Evolutionary conservation across 805 yeast genomes (phyloP).

Genomic region (Monosporozyma yasuniensis): DNA sequence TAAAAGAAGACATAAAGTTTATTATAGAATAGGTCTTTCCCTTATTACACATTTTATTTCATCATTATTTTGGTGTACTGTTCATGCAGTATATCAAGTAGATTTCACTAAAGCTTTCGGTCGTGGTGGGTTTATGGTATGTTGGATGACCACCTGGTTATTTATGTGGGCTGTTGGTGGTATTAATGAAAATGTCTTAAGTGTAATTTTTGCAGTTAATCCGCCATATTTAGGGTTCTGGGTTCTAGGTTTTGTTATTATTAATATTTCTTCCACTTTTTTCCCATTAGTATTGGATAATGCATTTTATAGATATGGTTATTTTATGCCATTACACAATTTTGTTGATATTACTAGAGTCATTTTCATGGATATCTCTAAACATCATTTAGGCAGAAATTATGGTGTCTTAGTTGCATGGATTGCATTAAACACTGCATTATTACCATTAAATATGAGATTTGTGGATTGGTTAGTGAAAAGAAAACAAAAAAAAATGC

Average conservation of each 20-base stretch:
- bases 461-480: slow-evolving; percentile 25
- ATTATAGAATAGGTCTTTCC: slow-evolving; percentile 44
- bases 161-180: slow-evolving; percentile 73
- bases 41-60: slow-evolving; percentile 46
- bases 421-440: slow-evolving; percentile 41
- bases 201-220: slow-evolving; percentile 39
- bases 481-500: neutral
- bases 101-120: slow-evolving; percentile 54
- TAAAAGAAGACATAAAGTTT: slow-evolving; percentile 37
- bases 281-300: slow-evolving; percentile 52
- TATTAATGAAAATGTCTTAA: slow-evolving; percentile 56
- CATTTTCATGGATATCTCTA: slow-evolving; percentile 47
- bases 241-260: slow-evolving; percentile 60
- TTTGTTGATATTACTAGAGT: slow-evolving; percentile 54
- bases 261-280: slow-evolving; percentile 62
- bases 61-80: slow-evolving; percentile 49
- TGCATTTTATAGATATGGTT: slow-evolving; percentile 51
- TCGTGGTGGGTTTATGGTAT: slow-evolving; percentile 60
- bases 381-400: slow-evolving; percentile 49
- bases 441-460: slow-evolving; percentile 39
- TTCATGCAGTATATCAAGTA: slow-evolving; percentile 61
- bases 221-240: slow-evolving; percentile 66
- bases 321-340: slow-evolving; percentile 61
- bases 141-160: slow-evolving; percentile 60
- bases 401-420: slow-evolving; percentile 53